Percentiles rank a stretch among this genome's conserved stretches.
These are phyloP conservation scores for Cajanus cajan DNA, from an alignment of 306 rosid genomes.

Conservation along the genomic window DNA sequence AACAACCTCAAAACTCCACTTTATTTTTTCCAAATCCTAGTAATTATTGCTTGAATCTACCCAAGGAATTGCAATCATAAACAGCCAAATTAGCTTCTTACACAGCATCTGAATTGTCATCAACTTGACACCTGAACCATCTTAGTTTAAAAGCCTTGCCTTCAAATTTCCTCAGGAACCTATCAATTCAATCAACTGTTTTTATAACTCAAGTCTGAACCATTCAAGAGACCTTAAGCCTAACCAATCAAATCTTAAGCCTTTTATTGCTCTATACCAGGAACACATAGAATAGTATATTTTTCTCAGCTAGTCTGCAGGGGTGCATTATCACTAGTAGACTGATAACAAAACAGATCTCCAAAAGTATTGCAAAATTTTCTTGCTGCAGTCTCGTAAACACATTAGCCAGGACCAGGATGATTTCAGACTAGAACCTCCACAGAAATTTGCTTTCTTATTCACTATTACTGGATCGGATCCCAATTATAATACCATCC, in stretches of 20 bases:
- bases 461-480: background rate
- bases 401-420: background rate
- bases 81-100: background rate
- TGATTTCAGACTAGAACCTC: background rate
- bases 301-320: background rate
- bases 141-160: background rate
- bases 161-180: background rate
- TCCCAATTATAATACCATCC: background rate
- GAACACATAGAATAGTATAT: background rate
- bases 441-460: background rate
- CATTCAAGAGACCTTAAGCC: background rate
- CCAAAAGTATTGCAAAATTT: background rate
- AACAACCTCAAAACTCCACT: background rate
- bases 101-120: background rate
- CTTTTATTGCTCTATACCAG: background rate
- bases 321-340: background rate
- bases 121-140: slow-evolving; percentile 4
- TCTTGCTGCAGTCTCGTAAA: background rate
- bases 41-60: slow-evolving; percentile 1
- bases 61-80: background rate
- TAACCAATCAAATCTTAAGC: background rate
- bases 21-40: background rate
- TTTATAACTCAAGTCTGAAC: background rate
- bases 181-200: background rate
- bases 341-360: background rate